A percentile compares a stretch with the other conserved stretches of the same genome.
phyloP scores from a whole-genome alignment of 768 basidiomycete genomes.

The Nidularia sp. region DNA sequence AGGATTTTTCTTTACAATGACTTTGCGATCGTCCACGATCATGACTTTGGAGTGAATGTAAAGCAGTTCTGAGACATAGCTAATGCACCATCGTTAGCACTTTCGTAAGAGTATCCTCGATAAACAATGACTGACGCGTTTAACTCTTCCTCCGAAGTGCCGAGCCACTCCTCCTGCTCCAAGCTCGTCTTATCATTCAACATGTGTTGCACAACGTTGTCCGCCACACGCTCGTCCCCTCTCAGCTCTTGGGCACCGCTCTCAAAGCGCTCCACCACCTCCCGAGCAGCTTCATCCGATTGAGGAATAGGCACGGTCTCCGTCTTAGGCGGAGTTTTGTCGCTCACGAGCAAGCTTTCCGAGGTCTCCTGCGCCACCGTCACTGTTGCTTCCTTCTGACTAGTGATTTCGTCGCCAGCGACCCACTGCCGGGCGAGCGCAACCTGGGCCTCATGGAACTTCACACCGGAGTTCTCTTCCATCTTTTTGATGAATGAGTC shows the following conservation, averaged over 20 bases:
- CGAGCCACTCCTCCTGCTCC: conserved; percentile 80
- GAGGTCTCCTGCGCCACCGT: conserved; percentile 47
- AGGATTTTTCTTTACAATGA: conserved; percentile 59
- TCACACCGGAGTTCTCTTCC: conserved; percentile 72
- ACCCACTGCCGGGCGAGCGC: conserved; percentile 80
- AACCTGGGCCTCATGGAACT: conserved; percentile 82
- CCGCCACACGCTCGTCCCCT: conserved; percentile 62
- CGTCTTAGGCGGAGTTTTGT: conserved; percentile 47
- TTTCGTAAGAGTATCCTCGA: neutral
- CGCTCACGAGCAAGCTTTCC: conserved; percentile 44
- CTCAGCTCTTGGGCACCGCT: conserved; percentile 49
- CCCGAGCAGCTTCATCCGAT: conserved; percentile 61
- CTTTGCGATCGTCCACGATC: conserved; percentile 90
- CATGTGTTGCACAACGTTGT: conserved; percentile 81
- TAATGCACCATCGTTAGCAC: conserved; percentile 20
- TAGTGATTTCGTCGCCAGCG: conserved; percentile 36
- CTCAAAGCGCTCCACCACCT: conserved; percentile 72
- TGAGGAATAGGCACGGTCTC: conserved; percentile 67
- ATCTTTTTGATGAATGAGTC: conserved; percentile 54
- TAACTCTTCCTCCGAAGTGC: conserved; percentile 78
- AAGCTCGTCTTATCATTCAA: conserved; percentile 59
- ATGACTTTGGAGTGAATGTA: conserved; percentile 90
- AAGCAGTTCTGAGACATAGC: conserved; percentile 75
- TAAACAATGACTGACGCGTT: conserved; percentile 52
- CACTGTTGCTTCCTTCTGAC: conserved; percentile 53